These are phyloP conservation scores for Platanus orientalis DNA, from an alignment of 164 flowering plant species.

Conservation along the genomic window DNA sequence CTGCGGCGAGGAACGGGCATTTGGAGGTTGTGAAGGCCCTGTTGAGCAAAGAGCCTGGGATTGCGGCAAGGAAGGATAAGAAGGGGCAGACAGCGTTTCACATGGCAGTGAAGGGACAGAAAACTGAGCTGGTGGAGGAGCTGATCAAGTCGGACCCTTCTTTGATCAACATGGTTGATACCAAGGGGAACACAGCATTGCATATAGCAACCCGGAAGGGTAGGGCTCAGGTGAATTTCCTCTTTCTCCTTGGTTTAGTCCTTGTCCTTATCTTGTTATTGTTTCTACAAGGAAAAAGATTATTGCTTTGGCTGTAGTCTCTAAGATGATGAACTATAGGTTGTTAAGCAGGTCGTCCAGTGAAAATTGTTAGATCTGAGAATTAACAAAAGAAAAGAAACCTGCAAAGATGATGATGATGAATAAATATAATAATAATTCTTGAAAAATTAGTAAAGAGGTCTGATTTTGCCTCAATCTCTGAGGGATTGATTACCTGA, in stretches of 20 bases:
- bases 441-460: too few species aligned
- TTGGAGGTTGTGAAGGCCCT: slow-evolving; percentile 63
- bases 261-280: background rate
- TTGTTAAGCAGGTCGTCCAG: background rate
- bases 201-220: slow-evolving; percentile 88
- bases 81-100: slow-evolving; percentile 98
- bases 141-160: slow-evolving; percentile 54
- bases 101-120: slow-evolving; percentile 93
- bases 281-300: background rate
- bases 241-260: background rate
- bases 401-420: background rate
- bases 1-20: slow-evolving; percentile 93
- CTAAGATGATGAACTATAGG: background rate
- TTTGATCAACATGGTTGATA: slow-evolving; percentile 67
- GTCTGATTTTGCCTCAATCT: background rate
- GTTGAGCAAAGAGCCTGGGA: slow-evolving; percentile 51
- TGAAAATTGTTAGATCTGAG: background rate
- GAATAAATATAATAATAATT: too few species aligned
- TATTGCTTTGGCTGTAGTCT: too few species aligned
- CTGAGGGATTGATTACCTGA: background rate
- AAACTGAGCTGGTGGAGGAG: slow-evolving; percentile 67
- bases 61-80: slow-evolving; percentile 62
- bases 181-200: slow-evolving; percentile 75
- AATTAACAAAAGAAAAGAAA: too few species aligned
- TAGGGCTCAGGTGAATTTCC: slow-evolving; percentile 55